Evolutionary conservation across 2,329 filamentous ascomycete species (phyloP).

Genomic region (Chaetomium globosum): DNA sequence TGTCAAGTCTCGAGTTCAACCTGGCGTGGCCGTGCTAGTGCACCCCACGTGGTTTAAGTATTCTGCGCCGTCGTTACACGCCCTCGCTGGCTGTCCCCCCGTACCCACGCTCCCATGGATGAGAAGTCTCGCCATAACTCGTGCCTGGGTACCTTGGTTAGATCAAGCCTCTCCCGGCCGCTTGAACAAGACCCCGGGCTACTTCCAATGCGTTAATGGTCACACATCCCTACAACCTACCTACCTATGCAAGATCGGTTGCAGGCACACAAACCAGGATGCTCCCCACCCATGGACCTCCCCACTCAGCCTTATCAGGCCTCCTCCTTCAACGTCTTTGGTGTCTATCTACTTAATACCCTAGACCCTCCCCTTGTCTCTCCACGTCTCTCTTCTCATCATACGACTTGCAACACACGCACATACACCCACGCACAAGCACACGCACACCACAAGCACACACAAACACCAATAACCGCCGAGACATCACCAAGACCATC

Average conservation of each 20-base stretch:
- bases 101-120: background rate
- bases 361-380: constrained; percentile 1
- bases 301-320: constrained; percentile 21
- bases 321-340: background rate
- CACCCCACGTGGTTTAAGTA: constrained; percentile 11
- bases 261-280: constrained; percentile 8
- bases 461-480: constrained; percentile 3
- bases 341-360: constrained; percentile 7
- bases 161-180: constrained; percentile 25
- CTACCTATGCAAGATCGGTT: constrained; percentile 9
- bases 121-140: constrained; percentile 15
- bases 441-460: background rate
- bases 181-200: constrained; percentile 14
- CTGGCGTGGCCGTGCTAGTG: constrained; percentile 23
- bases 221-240: constrained; percentile 11
- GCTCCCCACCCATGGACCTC: background rate
- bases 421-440: background rate
- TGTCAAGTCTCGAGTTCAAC: constrained; percentile 13
- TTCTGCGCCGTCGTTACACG: constrained; percentile 12
- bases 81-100: background rate
- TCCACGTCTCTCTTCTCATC: constrained; percentile 2
- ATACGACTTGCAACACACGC: background rate
- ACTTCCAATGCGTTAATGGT: constrained; percentile 21
- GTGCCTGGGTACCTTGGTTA: constrained; percentile 23
- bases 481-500: background rate